Evolutionary conservation across 78 protist species (phyloP), one percentile per base, ranked within the genome.

Genomic region (Salpingoeca rosetta): DNA sequence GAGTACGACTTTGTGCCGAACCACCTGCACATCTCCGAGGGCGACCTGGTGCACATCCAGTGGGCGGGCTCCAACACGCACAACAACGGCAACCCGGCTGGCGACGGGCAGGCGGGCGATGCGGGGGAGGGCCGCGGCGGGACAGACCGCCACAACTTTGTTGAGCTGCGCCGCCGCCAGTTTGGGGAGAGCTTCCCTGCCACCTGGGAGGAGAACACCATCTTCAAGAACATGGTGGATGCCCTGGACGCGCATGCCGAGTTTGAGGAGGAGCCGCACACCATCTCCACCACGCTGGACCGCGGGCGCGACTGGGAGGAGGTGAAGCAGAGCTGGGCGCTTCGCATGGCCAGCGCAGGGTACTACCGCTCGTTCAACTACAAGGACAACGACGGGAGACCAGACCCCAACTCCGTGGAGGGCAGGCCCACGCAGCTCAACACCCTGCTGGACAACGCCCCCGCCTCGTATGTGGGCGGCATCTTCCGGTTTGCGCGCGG

Each of bases 1-100:
- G 98, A 95, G 92, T 95, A 95, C 85, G 91, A 90, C 78, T 95
- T 95, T 65, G 73, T 57, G 31, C 96, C 96, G 76, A 31, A 27
- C n/a, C 44, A 78, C 36, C 81, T 92, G 43, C 56, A 79, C 39
- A 87, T 94, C 42, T 57, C 31, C 41, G 84, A 36, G 26, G 92
- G 84, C 56, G 96, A 94, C 38, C 90, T 78, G 80, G 74, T 95
- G 36, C 98, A 95, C 92, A 85, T 90, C 88, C 96, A 93, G 88
- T 92, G 94, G 94, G 76, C 89, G 26, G 96, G 96, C 76, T 91
- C 93, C 81, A 92, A 93, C 80, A 78, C 82, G 12, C 76, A 57
- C 86, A 90, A 89, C 85, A 83, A 90, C 88, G 77, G 73, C 84
- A 42, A 79, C 35, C 39, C 76, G 35, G 91, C 92, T 77, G 94